Evolutionary conservation across 2,329 filamentous ascomycete species (phyloP).

Genomic region (Ascochyta clinopodiicola): DNA sequence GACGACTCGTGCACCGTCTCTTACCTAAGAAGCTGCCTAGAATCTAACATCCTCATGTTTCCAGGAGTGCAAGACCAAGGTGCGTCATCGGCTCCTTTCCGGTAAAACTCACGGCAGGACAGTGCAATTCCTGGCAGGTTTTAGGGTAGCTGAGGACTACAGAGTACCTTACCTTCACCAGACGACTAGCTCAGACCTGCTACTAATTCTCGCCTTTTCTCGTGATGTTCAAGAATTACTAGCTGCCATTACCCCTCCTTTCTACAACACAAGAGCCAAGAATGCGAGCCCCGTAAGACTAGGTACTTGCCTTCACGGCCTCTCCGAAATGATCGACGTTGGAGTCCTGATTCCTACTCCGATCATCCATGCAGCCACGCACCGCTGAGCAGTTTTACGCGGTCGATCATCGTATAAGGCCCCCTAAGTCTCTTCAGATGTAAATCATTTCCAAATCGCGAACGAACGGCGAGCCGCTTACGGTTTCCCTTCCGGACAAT

Average conservation of each 20-base stretch:
- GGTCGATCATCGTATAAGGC: constrained; percentile 5
- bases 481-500: background rate
- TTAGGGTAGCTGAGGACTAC: no score
- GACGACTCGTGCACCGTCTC: background rate
- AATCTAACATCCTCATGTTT: background rate
- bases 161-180: no score
- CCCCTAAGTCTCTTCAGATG: background rate
- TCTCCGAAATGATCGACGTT: constrained; percentile 9
- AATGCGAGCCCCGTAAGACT: background rate
- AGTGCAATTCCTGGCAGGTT: no score
- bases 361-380: constrained; percentile 4
- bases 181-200: no score
- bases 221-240: no score
- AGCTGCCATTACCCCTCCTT: no score
- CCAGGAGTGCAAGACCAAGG: no score
- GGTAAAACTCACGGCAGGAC: no score
- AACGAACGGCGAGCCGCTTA: constrained; percentile 10
- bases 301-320: constrained; percentile 9
- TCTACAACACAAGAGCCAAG: background rate
- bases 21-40: background rate
- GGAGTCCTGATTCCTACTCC: background rate
- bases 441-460: constrained; percentile 11
- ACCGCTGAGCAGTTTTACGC: constrained; percentile 5
- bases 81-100: no score
- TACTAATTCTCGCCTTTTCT: no score